Evolutionary conservation across 179 eudicot species (phyloP).

Genomic region (Monotropa hypopitys): DNA sequence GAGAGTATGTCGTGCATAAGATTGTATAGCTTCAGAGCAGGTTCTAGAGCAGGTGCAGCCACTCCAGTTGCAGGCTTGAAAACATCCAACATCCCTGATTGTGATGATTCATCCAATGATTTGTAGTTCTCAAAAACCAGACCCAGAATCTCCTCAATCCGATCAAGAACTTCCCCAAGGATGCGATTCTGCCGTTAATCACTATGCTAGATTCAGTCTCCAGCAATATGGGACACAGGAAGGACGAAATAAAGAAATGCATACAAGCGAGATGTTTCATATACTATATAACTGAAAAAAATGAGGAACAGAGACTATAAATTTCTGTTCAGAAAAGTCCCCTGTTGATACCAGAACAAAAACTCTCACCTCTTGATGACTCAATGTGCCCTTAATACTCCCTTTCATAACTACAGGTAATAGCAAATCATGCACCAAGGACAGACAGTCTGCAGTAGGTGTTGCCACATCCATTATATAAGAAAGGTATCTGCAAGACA

Average conservation of each 20-base stretch:
- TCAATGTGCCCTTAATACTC: slow-evolving; percentile 41
- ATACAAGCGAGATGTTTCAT: background rate
- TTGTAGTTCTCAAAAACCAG: slow-evolving; percentile 77
- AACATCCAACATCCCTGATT: slow-evolving; percentile 53
- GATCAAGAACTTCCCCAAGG: slow-evolving; percentile 73
- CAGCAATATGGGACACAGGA: background rate
- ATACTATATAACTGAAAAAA: background rate
- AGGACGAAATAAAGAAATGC: background rate
- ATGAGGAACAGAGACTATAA: background rate
- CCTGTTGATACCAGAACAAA: background rate
- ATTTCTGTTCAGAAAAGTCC: background rate
- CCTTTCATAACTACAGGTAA: slow-evolving; percentile 63
- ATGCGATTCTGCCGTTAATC: slow-evolving; percentile 54
- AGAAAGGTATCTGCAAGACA: slow-evolving; percentile 60
- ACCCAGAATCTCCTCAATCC: slow-evolving; percentile 63
- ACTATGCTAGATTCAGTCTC: background rate
- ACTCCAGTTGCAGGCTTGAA: slow-evolving; percentile 61
- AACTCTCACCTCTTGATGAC: slow-evolving; percentile 73
- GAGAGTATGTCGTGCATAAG: slow-evolving; percentile 68
- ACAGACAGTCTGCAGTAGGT: slow-evolving; percentile 80
- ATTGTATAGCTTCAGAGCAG: slow-evolving; percentile 67
- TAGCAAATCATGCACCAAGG: slow-evolving; percentile 62
- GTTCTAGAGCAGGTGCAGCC: slow-evolving; percentile 69
- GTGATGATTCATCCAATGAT: slow-evolving; percentile 60
- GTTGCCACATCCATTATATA: slow-evolving; percentile 94